Conservation (phyloP, 345 rosid genomes). For the Acer saccharum region DNA sequence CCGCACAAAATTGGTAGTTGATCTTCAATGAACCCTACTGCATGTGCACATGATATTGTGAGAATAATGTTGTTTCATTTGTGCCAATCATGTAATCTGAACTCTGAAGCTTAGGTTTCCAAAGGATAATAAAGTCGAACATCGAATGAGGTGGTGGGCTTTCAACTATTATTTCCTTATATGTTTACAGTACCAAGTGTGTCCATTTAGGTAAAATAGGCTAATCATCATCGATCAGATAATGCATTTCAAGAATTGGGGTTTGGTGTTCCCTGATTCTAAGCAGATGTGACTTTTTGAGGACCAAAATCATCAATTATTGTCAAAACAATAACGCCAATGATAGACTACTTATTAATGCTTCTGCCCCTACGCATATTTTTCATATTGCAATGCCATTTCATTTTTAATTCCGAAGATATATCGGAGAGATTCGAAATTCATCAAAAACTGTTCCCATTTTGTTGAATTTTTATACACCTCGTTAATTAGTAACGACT, state of each 20-base stretch:
- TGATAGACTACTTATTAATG: constrained; percentile 5
- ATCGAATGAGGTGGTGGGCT: not conserved
- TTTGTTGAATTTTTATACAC: too few relatives aligned
- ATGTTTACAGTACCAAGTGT: not conserved
- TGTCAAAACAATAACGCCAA: constrained; percentile 6
- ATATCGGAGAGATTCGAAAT: too few relatives aligned
- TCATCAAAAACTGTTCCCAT: too few relatives aligned
- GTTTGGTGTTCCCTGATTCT: constrained; percentile 11
- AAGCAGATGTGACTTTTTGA: constrained; percentile 16
- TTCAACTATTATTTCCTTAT: not conserved
- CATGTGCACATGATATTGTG: not conserved
- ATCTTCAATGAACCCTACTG: not conserved
- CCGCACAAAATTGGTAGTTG: not conserved
- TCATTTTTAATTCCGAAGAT: not conserved
- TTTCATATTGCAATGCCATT: not conserved
- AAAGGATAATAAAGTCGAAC: not conserved
- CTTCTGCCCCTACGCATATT: not conserved
- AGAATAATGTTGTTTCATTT: not conserved
- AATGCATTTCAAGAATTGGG: not conserved
- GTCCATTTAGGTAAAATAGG: constrained; percentile 13
- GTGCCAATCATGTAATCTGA: not conserved
- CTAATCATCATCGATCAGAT: not conserved
- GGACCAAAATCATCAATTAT: constrained; percentile 17
- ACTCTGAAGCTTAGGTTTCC: not conserved
- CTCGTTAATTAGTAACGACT: too few relatives aligned